Base-by-base conservation (phyloP, 2,329 filamentous ascomycete species). In the Fonsecaea nubica region DNA sequence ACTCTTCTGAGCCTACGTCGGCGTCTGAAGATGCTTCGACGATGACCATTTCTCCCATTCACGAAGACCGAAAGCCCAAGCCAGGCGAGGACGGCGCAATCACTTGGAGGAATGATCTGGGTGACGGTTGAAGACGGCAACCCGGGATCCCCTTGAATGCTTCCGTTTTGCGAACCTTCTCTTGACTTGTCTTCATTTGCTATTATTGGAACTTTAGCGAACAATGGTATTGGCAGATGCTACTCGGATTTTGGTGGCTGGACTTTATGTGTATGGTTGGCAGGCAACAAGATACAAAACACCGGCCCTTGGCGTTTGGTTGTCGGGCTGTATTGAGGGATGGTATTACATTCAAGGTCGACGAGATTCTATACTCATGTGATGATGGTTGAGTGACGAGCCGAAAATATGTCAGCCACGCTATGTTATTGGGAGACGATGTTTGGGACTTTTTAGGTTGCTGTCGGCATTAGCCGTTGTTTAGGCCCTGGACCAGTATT, bases 61-160 rank as follows among this genome's bases (percentile, higher is more conserved):
- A 25, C 7, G 59, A 62, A 18, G 50, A 55, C 18, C 12, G 33
- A 32, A 45, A 30, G 5, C 13, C 48, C 18, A 33, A 56, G 13
- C 35, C 18, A 4, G 59, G 9, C 25, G 40, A n/a, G n/a, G 36
- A 32, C 33, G 63, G 61, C 50, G 57, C 50, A 10, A 25, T 55
- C 9, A 30, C 15, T n/a, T 63, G 61, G 42, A 57, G 32, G 30
- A 60, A 66, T 40, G 64, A 66, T 40, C 60, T 66, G 18, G 64
- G 64, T 36, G 64, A 66, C 21, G 64, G 56, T 32, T 59, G 52
- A 56, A 38, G 25, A 35, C 45, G 45, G n/a, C 18, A 25, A 50
- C 2, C 7, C n/a, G 6, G 7, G 5, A 25, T 2, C n/a, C 4
- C 7, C 10, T 25, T 25, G 21, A 50, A 5, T 13, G 18, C 25